phyloP scores from a whole-genome alignment of 1,284 basidiomycete species.

The Abortiporus biennis region DNA sequence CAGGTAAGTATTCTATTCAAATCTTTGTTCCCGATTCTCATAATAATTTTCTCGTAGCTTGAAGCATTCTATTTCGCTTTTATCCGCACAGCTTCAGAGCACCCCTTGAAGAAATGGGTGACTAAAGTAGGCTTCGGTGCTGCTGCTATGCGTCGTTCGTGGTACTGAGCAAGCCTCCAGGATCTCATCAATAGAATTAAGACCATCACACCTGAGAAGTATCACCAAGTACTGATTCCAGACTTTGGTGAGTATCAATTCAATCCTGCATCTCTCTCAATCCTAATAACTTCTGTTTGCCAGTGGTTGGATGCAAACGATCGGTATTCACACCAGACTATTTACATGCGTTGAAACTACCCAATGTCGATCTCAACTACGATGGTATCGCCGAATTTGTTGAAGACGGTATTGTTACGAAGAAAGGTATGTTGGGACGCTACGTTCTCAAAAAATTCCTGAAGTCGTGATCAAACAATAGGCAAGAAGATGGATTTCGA shows the following conservation, averaged over 20 bases:
- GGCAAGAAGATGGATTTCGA: slow-evolving; percentile 12
- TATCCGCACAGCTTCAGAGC: neutral
- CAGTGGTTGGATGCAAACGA: slow-evolving; percentile 34
- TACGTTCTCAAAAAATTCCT: neutral
- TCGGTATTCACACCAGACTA: slow-evolving; percentile 32
- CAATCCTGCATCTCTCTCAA: too few species aligned
- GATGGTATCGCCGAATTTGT: slow-evolving; percentile 31
- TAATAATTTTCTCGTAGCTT: too few species aligned
- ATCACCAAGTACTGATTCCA: slow-evolving; percentile 35
- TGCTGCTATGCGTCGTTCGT: too few species aligned
- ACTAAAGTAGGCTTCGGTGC: neutral
- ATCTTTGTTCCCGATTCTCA: neutral
- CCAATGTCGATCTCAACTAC: slow-evolving; percentile 36
- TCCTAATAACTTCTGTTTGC: too few species aligned
- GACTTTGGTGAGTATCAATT: slow-evolving; percentile 34
- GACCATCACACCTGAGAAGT: slow-evolving; percentile 30
- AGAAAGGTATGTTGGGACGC: slow-evolving; percentile 24
- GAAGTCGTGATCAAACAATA: neutral
- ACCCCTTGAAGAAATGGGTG: neutral
- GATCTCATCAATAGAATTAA: slow-evolving; percentile 27
- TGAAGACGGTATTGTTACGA: slow-evolving; percentile 30
- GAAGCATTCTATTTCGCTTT: neutral
- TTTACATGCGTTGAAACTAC: slow-evolving; percentile 30
- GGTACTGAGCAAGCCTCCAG: slow-evolving; percentile 19
- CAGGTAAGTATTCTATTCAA: slow-evolving; percentile 17